A percentile compares a stretch with the other conserved stretches of the same genome.
Evolutionary conservation across 371 early-diverging fungal species (phyloP).

Genomic region (Mortierella sp.): DNA sequence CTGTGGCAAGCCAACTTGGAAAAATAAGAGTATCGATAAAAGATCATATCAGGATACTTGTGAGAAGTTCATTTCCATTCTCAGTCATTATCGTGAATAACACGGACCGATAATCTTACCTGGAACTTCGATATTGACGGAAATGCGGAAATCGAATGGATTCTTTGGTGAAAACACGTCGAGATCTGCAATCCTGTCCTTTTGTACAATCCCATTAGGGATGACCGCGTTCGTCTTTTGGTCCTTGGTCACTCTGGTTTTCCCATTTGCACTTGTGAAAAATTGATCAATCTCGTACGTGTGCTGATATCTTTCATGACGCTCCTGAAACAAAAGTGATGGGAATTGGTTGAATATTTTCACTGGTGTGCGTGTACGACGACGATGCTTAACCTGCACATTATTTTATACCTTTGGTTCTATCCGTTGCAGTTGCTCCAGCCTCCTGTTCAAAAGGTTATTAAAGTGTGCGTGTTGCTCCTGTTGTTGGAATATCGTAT

Average conservation of each 20-base stretch:
- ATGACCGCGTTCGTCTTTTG: slow-evolving; percentile 69
- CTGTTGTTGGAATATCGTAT: slow-evolving; percentile 1
- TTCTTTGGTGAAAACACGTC: slow-evolving; percentile 78
- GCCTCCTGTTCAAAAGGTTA: slow-evolving; percentile 68
- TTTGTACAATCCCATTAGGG: slow-evolving; percentile 72
- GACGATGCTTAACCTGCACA: no score
- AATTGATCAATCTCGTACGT: slow-evolving; percentile 78
- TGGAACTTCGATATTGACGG: slow-evolving; percentile 77
- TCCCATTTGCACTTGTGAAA: slow-evolving; percentile 51
- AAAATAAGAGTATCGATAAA: neutral
- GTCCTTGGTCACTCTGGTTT: slow-evolving; percentile 74
- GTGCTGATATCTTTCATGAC: slow-evolving; percentile 63
- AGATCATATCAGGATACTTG: neutral
- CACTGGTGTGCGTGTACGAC: neutral
- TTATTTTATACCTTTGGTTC: slow-evolving; percentile 57
- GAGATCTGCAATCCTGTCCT: slow-evolving; percentile 72
- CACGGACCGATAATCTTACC: slow-evolving; percentile 24
- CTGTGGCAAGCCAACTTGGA: slow-evolving; percentile 53
- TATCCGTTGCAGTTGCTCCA: slow-evolving; percentile 60
- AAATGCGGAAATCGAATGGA: slow-evolving; percentile 78
- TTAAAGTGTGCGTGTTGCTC: slow-evolving; percentile 78
- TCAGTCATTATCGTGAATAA: no score
- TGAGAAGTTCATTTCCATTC: neutral
- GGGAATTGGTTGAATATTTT: neutral
- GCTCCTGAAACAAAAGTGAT: neutral